These are phyloP conservation scores for Eucalyptus cloeziana DNA, from an alignment of 345 rosid species.

Conservation along the genomic window DNA sequence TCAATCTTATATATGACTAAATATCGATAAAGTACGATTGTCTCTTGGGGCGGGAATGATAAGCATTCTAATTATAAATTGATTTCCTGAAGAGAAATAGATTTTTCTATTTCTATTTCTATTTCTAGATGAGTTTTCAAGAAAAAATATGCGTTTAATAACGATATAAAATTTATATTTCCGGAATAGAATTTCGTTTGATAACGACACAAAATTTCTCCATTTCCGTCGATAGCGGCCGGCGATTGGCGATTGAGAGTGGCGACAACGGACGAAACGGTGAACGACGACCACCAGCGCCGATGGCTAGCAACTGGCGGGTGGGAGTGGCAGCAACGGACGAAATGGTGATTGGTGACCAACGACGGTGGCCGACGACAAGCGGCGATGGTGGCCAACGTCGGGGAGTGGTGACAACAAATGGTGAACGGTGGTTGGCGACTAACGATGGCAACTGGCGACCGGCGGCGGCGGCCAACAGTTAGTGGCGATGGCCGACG, in stretches of 20 bases:
- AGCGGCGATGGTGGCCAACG: rapidly evolving
- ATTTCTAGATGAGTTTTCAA: too few relatives aligned
- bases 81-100: rapidly evolving
- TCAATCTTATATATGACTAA: rapidly evolving
- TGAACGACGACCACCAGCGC: rapidly evolving
- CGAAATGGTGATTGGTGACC: rapidly evolving
- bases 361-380: rapidly evolving
- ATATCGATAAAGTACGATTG: not conserved
- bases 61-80: rapidly evolving
- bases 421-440: too few relatives aligned
- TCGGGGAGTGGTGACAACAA: rapidly evolving
- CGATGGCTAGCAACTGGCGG: rapidly evolving
- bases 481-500: rapidly evolving
- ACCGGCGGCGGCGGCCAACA: rapidly evolving
- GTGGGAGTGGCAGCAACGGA: too few relatives aligned
- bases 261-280: too few relatives aligned
- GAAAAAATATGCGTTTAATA: too few relatives aligned
- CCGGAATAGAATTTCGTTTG: rapidly evolving
- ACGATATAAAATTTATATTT: too few relatives aligned
- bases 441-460: rapidly evolving
- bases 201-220: rapidly evolving
- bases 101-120: too few relatives aligned
- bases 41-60: too few relatives aligned
- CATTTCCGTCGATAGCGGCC: rapidly evolving
- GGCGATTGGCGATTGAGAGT: rapidly evolving